Evolutionary conservation across 1,139 yeast species (phyloP), one percentile per base, ranked within the genome.

Genomic region (Yamadazyma friedrichii): DNA sequence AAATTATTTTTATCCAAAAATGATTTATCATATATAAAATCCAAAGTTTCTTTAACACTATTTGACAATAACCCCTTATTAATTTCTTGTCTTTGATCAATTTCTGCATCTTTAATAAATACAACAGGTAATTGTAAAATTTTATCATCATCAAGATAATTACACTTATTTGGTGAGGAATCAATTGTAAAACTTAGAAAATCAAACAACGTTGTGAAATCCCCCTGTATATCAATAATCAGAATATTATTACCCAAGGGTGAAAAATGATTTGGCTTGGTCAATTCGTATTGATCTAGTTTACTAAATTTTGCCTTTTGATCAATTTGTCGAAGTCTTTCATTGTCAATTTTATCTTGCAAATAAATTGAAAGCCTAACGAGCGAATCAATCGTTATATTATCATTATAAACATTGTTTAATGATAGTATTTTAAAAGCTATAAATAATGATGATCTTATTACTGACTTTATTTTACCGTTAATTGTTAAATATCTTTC

Each of bases 341-440:
- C 48, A 32, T 25, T n/a, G 13, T 42, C 45, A 20, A 49, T 36
- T 2, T 33, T 33, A 31, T 51, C 52, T 28, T 32, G 41, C 4
- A 49, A 16, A 15, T 50, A 31, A 13, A 48, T 28, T n/a, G 39
- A 46, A 8, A 57, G 30, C 13, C 47, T 46, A 42, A 56, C 59
- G 9, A 54, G 40, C 1, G 74, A 65, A 40, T 67, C 68, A 33
- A 70, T 56, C 0, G 69, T 65, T 40, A 53, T 55, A 9, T 43
- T 59, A 15, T 42, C 38, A 12, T 51, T 42, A 17, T 50, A 38
- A 24, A 60, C 38, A 37, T 61, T 59, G 47, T 67, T 65, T 25
- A 65, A 38, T 28, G 53, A 53, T 2, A 59, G 50, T 16, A 61
- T 39, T 0, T 55, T 27, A 45, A 51, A 66, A 2, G 62, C 46